Base-by-base conservation (phyloP, 441 rosid genomes). In the Flueggea neowawraea region DNA sequence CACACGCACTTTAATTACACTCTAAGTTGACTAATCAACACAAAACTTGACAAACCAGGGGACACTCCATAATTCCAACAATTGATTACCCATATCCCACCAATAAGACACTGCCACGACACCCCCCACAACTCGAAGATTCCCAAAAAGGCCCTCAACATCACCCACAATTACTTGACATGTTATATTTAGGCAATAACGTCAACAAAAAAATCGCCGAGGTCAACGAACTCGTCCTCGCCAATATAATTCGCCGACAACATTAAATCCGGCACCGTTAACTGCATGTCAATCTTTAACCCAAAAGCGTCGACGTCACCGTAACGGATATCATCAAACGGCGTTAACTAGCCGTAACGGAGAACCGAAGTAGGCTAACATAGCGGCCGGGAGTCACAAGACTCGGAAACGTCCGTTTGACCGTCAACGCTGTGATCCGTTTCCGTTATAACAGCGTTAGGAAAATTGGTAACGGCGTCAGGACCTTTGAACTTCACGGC, bases 361-460 rank as follows among this genome's bases (percentile, higher is more conserved):
- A 80, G 75, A 6, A 80, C 84, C 0, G 84, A 76, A 14, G 79
- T 76, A 2, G 84, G 79, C 7, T 81, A 80, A 1, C 71, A 62
- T 1, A 55, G 17, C 59, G 13, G 45, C 32, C 64, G 64, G 0
- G 71, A 71, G 12, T 61, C 57, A 1, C 32, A 64, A 3, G 60
- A 32, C n/a, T 71, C 73, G 32, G 59, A 47, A 28, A 54, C 7
- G 36, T 41, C 56, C 28, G 28, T 22, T 22, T 22, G 4, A 11
- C 68, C 0, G 10, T 33, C 28, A 22, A 22, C 1, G 28, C 28
- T 2, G 28, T 22, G 28, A 2, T 14, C 17, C 44, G 12, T 39
- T 44, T 22, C 73, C 64, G 54, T 61, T 12, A 43, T 28, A 15
- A 62, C 65, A 3, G 75, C 33, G 67, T 48, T 36, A 4, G 79